Evolutionary conservation across 768 basidiomycete genomes (phyloP).

Genomic region (Tephrocybe rancida): DNA sequence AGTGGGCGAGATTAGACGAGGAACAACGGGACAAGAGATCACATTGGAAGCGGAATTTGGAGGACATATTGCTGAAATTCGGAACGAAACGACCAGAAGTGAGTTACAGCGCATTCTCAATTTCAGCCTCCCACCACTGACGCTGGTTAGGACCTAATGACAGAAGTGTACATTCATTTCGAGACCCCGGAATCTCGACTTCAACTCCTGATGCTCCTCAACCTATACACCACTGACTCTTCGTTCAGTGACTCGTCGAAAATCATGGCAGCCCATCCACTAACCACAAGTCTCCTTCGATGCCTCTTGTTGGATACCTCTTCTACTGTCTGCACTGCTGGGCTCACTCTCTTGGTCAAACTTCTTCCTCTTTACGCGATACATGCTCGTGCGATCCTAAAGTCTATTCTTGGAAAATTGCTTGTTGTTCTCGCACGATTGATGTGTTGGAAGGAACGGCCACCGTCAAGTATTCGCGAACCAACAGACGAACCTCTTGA

Average conservation of each 20-base stretch:
- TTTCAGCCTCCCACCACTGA: conserved; percentile 1
- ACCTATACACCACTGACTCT: conserved; percentile 57
- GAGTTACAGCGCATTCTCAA: conserved; percentile 27
- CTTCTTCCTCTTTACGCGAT: conserved; percentile 77
- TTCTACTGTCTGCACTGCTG: conserved; percentile 67
- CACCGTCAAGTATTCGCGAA: conserved; percentile 30
- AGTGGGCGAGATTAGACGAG: conserved; percentile 70
- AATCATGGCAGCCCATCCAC: conserved; percentile 59
- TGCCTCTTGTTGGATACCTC: conserved; percentile 78
- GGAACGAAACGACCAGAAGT: conserved; percentile 68
- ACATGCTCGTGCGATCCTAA: conserved; percentile 56
- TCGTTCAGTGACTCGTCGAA: conserved; percentile 51
- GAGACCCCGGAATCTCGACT: conserved; percentile 60
- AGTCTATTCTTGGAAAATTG: conserved; percentile 61
- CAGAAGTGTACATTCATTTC: conserved; percentile 68
- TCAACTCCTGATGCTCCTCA: conserved; percentile 69
- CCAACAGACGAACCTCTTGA: conserved; percentile 32
- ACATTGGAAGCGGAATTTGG: conserved; percentile 79
- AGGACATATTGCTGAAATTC: conserved; percentile 70
- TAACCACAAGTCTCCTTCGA: conserved; percentile 64
- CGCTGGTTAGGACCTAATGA: conserved; percentile 64
- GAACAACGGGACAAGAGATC: conserved; percentile 60
- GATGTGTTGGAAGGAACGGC: conserved; percentile 73
- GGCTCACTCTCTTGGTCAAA: conserved; percentile 66
- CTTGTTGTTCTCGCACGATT: conserved; percentile 70